Evolutionary conservation across 352 stramenopile genomes (phyloP).

Genomic region (Globisporangium parvum): DNA sequence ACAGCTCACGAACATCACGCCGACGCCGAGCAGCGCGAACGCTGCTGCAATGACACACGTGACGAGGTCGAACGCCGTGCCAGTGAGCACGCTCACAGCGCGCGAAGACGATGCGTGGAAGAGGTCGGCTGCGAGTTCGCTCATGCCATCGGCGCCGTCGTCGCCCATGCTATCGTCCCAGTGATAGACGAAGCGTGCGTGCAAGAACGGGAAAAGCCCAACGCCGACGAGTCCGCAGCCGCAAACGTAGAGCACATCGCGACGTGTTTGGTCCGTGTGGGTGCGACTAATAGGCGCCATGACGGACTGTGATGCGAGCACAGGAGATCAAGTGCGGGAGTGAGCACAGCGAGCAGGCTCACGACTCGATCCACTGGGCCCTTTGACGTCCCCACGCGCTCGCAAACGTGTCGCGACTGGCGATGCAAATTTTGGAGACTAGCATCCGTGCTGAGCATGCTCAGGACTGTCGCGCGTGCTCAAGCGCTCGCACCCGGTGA

Average conservation of each 20-base stretch:
- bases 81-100: neutral
- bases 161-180: neutral
- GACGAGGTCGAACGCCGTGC: constrained; percentile 16
- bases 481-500: too few species aligned
- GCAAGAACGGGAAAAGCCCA: constrained; percentile 2
- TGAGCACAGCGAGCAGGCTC: too few species aligned
- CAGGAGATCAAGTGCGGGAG: too few species aligned
- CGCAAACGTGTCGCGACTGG: too few species aligned
- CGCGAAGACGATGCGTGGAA: neutral
- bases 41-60: neutral
- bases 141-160: neutral
- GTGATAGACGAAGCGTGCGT: constrained; percentile 1
- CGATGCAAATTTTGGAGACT: too few species aligned
- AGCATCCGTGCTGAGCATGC: too few species aligned
- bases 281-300: too few species aligned
- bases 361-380: too few species aligned
- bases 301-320: too few species aligned
- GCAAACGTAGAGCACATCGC: constrained; percentile 24
- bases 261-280: constrained; percentile 4
- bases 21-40: constrained; percentile 16
- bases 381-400: too few species aligned
- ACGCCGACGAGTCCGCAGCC: constrained; percentile 24
- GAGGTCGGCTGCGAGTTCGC: neutral
- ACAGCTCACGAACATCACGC: constrained; percentile 19
- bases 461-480: too few species aligned